Evolutionary conservation across 495 filamentous ascomycete species (phyloP).

Genomic region (Thozetella sp.): DNA sequence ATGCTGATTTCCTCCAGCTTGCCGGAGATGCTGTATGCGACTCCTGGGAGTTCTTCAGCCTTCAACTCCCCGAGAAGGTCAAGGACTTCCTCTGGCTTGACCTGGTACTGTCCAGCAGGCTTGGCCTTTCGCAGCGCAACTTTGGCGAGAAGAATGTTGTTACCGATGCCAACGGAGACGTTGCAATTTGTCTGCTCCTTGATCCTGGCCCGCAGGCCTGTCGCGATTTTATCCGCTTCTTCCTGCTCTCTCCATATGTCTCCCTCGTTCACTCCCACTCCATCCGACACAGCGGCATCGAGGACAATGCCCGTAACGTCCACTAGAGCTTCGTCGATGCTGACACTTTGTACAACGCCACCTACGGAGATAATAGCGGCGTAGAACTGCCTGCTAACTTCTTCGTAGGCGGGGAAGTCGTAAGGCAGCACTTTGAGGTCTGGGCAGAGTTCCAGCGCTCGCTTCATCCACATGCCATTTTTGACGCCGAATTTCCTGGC

Average conservation of each 20-base stretch:
- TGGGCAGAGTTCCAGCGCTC: slow-evolving; percentile 79
- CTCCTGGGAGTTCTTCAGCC: slow-evolving; percentile 82
- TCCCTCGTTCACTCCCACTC: slow-evolving; percentile 67
- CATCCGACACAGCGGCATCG: slow-evolving; percentile 66
- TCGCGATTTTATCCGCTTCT: slow-evolving; percentile 75
- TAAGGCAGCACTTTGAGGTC: slow-evolving; percentile 86
- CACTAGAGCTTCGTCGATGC: slow-evolving; percentile 90
- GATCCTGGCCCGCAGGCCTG: slow-evolving; percentile 64
- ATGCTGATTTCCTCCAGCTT: slow-evolving; percentile 88
- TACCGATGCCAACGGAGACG: slow-evolving; percentile 93
- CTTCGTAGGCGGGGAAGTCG: slow-evolving; percentile 93
- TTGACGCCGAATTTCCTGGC: slow-evolving; percentile 84
- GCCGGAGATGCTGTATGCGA: slow-evolving; percentile 80
- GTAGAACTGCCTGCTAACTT: slow-evolving; percentile 87
- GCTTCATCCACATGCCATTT: slow-evolving; percentile 99
- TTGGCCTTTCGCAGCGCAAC: slow-evolving; percentile 91
- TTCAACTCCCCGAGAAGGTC: slow-evolving; percentile 74
- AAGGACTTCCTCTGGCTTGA: slow-evolving; percentile 77
- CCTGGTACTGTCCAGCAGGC: slow-evolving; percentile 87
- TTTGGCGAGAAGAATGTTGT: slow-evolving; percentile 88
- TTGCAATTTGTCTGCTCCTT: slow-evolving; percentile 77
- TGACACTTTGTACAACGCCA: slow-evolving; percentile 90
- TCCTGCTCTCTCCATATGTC: slow-evolving; percentile 81
- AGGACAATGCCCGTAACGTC: slow-evolving; percentile 74
- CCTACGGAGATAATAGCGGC: slow-evolving; percentile 76